A percentile compares a stretch with the other conserved stretches of the same genome.
Conservation (phyloP, 2,329 filamentous ascomycete genomes). For the Xylaria sp. region DNA sequence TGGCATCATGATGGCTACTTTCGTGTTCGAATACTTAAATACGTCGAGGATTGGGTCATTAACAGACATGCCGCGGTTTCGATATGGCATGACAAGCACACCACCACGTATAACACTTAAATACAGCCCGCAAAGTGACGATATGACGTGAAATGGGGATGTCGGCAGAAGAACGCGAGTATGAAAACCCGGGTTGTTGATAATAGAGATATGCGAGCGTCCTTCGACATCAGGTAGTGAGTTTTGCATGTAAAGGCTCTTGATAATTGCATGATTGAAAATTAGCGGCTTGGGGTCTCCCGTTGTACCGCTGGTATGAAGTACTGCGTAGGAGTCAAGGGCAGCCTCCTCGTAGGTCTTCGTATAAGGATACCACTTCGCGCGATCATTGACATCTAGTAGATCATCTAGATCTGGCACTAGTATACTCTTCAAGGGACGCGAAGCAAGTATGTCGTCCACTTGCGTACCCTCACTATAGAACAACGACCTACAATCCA, state of each 20-base stretch:
- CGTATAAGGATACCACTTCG: slow-evolving; percentile 37
- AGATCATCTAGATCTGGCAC: slow-evolving; percentile 38
- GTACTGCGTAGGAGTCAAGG: slow-evolving; percentile 34
- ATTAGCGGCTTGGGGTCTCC: slow-evolving; percentile 36
- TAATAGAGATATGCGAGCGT: slow-evolving; percentile 24
- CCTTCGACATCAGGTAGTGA: slow-evolving; percentile 34
- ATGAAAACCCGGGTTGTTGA: slow-evolving; percentile 27
- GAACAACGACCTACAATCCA: slow-evolving; percentile 37
- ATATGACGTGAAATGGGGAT: slow-evolving; percentile 38
- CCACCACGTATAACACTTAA: slow-evolving; percentile 36
- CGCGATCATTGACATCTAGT: slow-evolving; percentile 13
- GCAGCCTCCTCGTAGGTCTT: slow-evolving; percentile 40
- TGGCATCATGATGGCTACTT: slow-evolving; percentile 35
- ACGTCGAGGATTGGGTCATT: slow-evolving; percentile 33
- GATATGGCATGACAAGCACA: slow-evolving; percentile 37
- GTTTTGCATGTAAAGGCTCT: slow-evolving; percentile 21
- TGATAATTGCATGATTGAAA: slow-evolving; percentile 27
- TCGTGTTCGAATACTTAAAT: slow-evolving; percentile 28
- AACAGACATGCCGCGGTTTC: slow-evolving; percentile 30
- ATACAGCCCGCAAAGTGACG: slow-evolving; percentile 26
- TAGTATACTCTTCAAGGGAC: slow-evolving; percentile 33
- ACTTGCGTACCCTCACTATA: slow-evolving; percentile 34
- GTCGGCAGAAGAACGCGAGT: slow-evolving; percentile 34
- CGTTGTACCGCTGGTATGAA: slow-evolving; percentile 42
- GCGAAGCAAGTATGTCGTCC: slow-evolving; percentile 34